Percentiles rank a stretch among this genome's conserved stretches.
These are phyloP conservation scores for Talaromyces sp. DNA, from an alignment of 2,329 filamentous ascomycete genomes.

Conservation along the genomic window DNA sequence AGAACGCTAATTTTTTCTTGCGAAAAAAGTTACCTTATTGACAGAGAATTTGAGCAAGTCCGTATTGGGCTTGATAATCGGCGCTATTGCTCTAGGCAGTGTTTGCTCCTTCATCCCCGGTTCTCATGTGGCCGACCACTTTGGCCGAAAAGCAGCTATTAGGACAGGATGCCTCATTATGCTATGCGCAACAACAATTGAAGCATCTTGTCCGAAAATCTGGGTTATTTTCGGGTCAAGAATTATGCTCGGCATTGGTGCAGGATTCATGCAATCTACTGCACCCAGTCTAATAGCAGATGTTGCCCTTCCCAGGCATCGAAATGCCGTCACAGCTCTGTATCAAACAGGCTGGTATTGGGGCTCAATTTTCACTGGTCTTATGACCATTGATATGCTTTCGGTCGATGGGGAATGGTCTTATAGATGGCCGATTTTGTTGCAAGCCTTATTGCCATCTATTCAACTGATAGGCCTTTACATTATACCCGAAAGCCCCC, in stretches of 20 bases:
- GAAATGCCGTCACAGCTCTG: not conserved
- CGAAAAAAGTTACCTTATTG: not conserved
- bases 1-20: not conserved
- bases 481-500: slow-evolving; percentile 44
- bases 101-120: not conserved
- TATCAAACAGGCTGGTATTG: not conserved
- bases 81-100: not conserved
- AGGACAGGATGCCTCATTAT: not conserved
- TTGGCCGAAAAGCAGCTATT: not conserved
- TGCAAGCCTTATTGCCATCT: not conserved
- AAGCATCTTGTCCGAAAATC: not conserved
- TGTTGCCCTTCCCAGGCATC: not conserved
- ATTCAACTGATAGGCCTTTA: not conserved
- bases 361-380: not conserved
- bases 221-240: not conserved
- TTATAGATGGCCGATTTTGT: not conserved
- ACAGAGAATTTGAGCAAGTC: not conserved
- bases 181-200: not conserved
- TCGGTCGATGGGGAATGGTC: not conserved
- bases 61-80: not conserved
- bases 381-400: not conserved
- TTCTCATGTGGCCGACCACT: not conserved
- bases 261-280: not conserved
- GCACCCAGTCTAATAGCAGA: not conserved
- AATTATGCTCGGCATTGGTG: not conserved